These are phyloP conservation scores for Chondrus crispus DNA, from an alignment of 23 red algal species.

Conservation along the genomic window DNA sequence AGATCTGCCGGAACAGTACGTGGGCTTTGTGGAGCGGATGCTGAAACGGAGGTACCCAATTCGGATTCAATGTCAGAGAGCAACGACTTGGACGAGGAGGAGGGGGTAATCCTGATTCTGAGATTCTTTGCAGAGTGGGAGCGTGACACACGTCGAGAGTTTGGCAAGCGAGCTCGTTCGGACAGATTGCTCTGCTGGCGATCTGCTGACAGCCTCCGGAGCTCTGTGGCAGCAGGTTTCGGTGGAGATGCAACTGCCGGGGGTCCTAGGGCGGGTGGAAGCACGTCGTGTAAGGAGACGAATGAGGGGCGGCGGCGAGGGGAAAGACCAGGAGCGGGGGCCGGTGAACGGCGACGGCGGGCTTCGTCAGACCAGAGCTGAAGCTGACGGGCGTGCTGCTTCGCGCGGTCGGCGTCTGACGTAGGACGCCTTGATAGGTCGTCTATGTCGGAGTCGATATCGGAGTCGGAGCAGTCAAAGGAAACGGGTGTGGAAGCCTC, in stretches of 20 bases:
- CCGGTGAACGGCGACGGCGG: slow-evolving; percentile 19
- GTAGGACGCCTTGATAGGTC: slow-evolving; percentile 33
- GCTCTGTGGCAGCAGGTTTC: not conserved
- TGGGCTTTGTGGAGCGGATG: not conserved
- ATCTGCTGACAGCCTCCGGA: not conserved
- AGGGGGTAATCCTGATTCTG: slow-evolving; percentile 48
- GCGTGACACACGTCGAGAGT: slow-evolving; percentile 1
- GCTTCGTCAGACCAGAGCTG: slow-evolving; percentile 70
- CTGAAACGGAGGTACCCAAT: not conserved
- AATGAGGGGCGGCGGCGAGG: not conserved
- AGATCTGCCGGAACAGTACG: not conserved
- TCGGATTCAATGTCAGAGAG: slow-evolving; percentile 56
- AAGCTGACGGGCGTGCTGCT: slow-evolving; percentile 40
- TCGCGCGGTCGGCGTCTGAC: slow-evolving; percentile 20
- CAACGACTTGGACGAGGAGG: slow-evolving; percentile 45
- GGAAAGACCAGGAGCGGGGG: not conserved
- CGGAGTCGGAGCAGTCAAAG: slow-evolving; percentile 51
- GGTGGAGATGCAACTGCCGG: not conserved
- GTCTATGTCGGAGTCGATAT: slow-evolving; percentile 58
- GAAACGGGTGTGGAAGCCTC: slow-evolving; percentile 56
- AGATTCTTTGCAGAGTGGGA: slow-evolving; percentile 67
- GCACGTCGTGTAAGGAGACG: not conserved
- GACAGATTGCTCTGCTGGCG: slow-evolving; percentile 32
- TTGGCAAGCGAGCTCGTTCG: slow-evolving; percentile 12
- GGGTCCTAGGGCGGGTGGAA: not conserved